phyloP scores from a whole-genome alignment of 2,329 filamentous ascomycete species.

The Hysterium pulicare region DNA sequence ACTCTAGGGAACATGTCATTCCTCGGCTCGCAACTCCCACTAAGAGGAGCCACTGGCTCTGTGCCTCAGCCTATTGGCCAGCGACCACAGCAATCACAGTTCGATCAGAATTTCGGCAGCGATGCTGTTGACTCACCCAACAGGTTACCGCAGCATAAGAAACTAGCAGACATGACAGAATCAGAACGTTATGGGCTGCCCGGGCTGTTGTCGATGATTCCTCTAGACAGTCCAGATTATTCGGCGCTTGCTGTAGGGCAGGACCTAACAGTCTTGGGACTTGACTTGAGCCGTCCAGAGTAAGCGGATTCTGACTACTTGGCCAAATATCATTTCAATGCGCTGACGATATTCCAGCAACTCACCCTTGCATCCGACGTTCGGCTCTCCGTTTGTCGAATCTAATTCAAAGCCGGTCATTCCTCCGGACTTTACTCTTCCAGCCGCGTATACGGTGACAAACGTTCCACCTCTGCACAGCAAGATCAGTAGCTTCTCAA shows the following conservation, averaged over 20 bases:
- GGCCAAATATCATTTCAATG: not conserved
- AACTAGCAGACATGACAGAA: conserved; percentile 57
- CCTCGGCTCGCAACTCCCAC: conserved; percentile 25
- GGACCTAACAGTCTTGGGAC: conserved; percentile 60
- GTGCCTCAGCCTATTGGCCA: conserved; percentile 22
- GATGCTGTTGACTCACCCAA: conserved; percentile 28
- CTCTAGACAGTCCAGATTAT: conserved; percentile 51
- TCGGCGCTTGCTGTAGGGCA: conserved; percentile 57
- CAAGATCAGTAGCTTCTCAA: conserved; percentile 57
- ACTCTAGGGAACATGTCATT: conserved; percentile 27
- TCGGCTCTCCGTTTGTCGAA: conserved; percentile 61
- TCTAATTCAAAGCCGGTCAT: conserved; percentile 57
- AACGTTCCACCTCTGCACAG: conserved; percentile 62
- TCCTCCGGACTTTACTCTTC: conserved; percentile 59
- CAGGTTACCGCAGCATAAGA: conserved; percentile 39
- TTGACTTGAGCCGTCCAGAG: conserved; percentile 63
- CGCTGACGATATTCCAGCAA: conserved; percentile 26
- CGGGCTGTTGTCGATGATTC: conserved; percentile 58
- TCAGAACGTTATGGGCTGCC: conserved; percentile 58
- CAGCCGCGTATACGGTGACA: conserved; percentile 62
- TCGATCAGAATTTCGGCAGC: conserved; percentile 29
- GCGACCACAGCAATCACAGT: conserved; percentile 28
- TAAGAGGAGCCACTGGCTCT: conserved; percentile 16
- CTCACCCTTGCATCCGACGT: conserved; percentile 61
- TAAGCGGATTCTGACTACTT: conserved; percentile 33